These are phyloP conservation scores for Toxicodendron radicans DNA, from an alignment of 345 rosid species.

Conservation along the genomic window DNA sequence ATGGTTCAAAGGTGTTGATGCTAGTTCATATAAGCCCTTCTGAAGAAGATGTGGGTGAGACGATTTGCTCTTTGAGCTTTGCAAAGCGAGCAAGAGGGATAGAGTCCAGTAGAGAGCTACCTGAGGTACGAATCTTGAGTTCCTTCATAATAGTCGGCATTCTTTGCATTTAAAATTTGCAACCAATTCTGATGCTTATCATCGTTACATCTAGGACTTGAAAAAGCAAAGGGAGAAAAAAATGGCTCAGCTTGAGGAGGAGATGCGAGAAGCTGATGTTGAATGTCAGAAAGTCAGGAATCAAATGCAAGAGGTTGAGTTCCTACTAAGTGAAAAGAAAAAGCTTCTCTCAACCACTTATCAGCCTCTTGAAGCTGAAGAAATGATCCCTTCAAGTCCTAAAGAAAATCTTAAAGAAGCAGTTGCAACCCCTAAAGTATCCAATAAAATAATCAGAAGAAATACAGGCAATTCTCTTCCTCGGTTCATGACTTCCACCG, in stretches of 20 bases:
- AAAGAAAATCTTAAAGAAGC: slow-evolving; percentile 31
- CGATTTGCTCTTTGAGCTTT: slow-evolving; percentile 76
- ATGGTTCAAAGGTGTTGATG: slow-evolving; percentile 84
- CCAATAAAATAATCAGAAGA: slow-evolving; percentile 36
- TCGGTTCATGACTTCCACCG: slow-evolving; percentile 85
- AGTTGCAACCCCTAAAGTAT: slow-evolving; percentile 28
- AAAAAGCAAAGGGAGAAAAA: slow-evolving; percentile 52
- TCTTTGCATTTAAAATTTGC: slow-evolving; percentile 9
- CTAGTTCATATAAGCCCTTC: slow-evolving; percentile 82
- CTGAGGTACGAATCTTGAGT: slow-evolving; percentile 42
- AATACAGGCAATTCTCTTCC: slow-evolving; percentile 38
- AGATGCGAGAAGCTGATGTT: slow-evolving; percentile 62
- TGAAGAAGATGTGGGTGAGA: slow-evolving; percentile 77
- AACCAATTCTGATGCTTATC: slow-evolving; percentile 10
- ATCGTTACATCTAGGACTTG: slow-evolving; percentile 44
- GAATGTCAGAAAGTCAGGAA: slow-evolving; percentile 39
- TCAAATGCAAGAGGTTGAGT: slow-evolving; percentile 52
- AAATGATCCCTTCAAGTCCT: slow-evolving; percentile 27
- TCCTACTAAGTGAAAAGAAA: slow-evolving; percentile 52
- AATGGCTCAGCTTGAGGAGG: slow-evolving; percentile 57
- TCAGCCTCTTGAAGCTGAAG: slow-evolving; percentile 30
- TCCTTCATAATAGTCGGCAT: background rate
- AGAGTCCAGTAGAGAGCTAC: slow-evolving; percentile 54
- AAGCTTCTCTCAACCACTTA: slow-evolving; percentile 44
- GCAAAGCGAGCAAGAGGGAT: slow-evolving; percentile 85